Base-by-base conservation (phyloP, 352 stramenopile genomes). In the Pythium myriotylum region DNA sequence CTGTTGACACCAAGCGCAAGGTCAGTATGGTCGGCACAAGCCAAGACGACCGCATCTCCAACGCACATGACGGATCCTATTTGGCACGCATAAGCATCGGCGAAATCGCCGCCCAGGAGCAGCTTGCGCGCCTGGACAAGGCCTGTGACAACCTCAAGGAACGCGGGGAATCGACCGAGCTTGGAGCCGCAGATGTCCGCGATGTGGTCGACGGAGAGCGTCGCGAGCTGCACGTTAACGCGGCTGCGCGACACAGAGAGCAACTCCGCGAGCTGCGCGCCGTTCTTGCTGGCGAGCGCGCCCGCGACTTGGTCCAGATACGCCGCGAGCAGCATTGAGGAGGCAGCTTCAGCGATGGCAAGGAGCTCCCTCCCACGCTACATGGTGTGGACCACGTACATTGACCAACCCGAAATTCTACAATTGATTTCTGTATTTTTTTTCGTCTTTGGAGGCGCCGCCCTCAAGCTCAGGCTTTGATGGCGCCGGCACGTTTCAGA, bases 61-160 rank as follows among this genome's bases (percentile, higher is more conserved):
- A 68, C 77, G 45, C 66, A 92, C 83, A 91, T 84, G 69, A 91
- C 80, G 19, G 80, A 78, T 0, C 62, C 72, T 53, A 93, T 93
- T 59, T 93, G 79, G 20, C 73, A 68, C 23, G 62, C 71, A 52
- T 93, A 91, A 16, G 84, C 84, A 16, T 88, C 77, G 4, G 68
- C 59, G 52, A 84, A 89, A 23, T 43, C 54, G 52, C 74, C 62
- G 29, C 58, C 52, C 27, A 76, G 63, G 22, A 91, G 26, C 47
- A 80, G 67, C 59, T 89, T 89, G 56, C 84, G 82, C 54, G 84
- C 80, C 51, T 88, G 66, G 43, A 91, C 59, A 43, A 91, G 66
- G 32, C 79, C 79, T n/a, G 68, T 59, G 53, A 85, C 67, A 54
- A 93, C 82, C 12, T 93, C 84, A 16, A 63, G 60, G 40, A 91